phyloP scores from a whole-genome alignment of 768 basidiomycete genomes.

The Filobasidium wieringae region DNA sequence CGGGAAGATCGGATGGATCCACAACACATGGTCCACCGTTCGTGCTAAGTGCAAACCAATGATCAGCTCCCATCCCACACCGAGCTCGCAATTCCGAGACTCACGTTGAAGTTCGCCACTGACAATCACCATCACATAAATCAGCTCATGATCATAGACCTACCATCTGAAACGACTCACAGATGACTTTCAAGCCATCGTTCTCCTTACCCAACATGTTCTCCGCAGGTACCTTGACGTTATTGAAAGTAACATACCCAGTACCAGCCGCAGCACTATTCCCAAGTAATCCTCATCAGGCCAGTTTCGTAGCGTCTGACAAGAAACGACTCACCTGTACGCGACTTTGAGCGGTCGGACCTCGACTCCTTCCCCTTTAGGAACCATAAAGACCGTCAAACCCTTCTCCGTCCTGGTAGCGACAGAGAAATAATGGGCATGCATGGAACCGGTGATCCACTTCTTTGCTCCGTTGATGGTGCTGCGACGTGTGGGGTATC shows the following conservation, averaged over 20 bases:
- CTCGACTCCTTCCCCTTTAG: conserved; percentile 67
- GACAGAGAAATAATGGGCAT: conserved; percentile 33
- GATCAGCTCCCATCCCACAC: background rate
- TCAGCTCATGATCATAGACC: background rate
- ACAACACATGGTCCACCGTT: conserved; percentile 80
- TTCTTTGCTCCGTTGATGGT: conserved; percentile 89
- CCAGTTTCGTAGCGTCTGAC: no score
- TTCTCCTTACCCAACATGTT: conserved; percentile 75
- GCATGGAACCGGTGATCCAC: conserved; percentile 39
- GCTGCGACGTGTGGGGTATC: conserved; percentile 39
- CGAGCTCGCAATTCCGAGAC: background rate
- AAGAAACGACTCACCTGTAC: no score
- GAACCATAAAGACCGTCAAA: conserved; percentile 74
- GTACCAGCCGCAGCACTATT: conserved; percentile 77
- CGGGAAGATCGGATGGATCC: conserved; percentile 63
- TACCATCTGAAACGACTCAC: conserved; percentile 23
- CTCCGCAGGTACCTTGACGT: conserved; percentile 63
- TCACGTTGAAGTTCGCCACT: conserved; percentile 68
- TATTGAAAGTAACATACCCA: conserved; percentile 63
- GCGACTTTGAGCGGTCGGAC: conserved; percentile 78
- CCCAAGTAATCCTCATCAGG: no score
- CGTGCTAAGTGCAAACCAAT: conserved; percentile 45
- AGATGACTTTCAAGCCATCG: conserved; percentile 59
- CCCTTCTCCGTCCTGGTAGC: conserved; percentile 44
- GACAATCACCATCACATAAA: background rate